Base-by-base conservation (phyloP, 1,284 basidiomycete species). In the Moniliophthora roreri region DNA sequence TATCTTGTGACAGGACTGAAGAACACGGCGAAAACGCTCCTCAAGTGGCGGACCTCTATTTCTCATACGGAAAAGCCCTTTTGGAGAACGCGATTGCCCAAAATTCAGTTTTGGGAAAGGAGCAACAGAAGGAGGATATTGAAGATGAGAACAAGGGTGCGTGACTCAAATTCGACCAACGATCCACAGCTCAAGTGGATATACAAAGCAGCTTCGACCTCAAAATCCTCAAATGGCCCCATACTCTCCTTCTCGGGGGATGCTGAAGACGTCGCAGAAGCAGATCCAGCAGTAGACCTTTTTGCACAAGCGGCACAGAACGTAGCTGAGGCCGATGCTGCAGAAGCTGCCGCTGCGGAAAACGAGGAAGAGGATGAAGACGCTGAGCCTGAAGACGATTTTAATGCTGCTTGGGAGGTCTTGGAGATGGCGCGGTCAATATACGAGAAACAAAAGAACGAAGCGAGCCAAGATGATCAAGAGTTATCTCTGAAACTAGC, bases 351-450 rank as follows among this genome's bases (percentile, higher is more conserved):
- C 7, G 76, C 75, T 4, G 75, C 69, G 24, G 75, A 67, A 0
- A 76, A 72, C 1, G 81, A 77, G 3, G 79, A 79, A 0, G 84
- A 77, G 16, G 85, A 74, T 2, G 85, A 81, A 0, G 84, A 86
- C 10, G 85, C 64, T 2, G 88, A 89, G 62, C 91, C 89, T 0
- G 93, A 95, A 64, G 93, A 96, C 62, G 93, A 96, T 66, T 95
- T 94, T 68, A 95, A 94, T 61, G 93, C 93, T 26, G 92, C 93
- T 11, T 96, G 93, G 93, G 93, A 95, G 65, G 88, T 93, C 1
- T 77, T 95, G 18, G 93, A 96, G 62, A 84, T 95, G 51, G 93
- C 93, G 16, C 79, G 92, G 40, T 83, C 86, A 4, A 85, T 94
- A 55, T 95, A 91, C 65, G 82, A 85, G 59, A 89, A 87, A 67